Evolutionary conservation across 805 yeast genomes (phyloP).

Genomic region (Candida takata): DNA sequence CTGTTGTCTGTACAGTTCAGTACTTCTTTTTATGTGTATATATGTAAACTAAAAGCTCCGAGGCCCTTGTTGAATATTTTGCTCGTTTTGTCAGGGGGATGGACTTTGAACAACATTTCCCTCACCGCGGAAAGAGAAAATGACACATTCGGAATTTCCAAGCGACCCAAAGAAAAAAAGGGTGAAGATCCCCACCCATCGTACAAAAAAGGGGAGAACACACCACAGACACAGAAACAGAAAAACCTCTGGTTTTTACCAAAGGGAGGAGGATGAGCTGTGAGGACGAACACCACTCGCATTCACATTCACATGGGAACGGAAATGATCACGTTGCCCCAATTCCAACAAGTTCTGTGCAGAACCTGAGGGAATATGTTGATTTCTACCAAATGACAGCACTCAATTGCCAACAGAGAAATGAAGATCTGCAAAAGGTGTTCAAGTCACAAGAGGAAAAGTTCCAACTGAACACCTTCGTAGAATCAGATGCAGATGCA

Average conservation of each 20-base stretch:
- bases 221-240: too few species aligned
- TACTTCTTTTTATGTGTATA: too few species aligned
- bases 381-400: constrained; percentile 55
- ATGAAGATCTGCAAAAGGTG: constrained; percentile 35
- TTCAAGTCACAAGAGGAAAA: constrained; percentile 47
- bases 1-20: too few species aligned
- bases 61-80: too few species aligned
- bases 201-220: too few species aligned
- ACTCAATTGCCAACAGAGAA: constrained; percentile 50
- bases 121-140: too few species aligned
- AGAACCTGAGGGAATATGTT: constrained; percentile 57
- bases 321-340: constrained; percentile 38
- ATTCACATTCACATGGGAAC: constrained; percentile 14
- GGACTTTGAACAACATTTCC: too few species aligned
- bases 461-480: constrained; percentile 38
- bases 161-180: too few species aligned
- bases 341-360: constrained; percentile 62
- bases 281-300: constrained; percentile 25
- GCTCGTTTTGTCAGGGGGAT: too few species aligned
- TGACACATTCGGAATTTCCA: too few species aligned
- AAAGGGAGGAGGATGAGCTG: background rate
- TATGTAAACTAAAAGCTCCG: too few species aligned
- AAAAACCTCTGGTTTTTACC: background rate
- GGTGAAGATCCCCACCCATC: too few species aligned
- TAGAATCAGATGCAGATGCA: constrained; percentile 72